phyloP scores from a whole-genome alignment of 1,284 basidiomycete genomes.

The Golubevia pallescens region DNA sequence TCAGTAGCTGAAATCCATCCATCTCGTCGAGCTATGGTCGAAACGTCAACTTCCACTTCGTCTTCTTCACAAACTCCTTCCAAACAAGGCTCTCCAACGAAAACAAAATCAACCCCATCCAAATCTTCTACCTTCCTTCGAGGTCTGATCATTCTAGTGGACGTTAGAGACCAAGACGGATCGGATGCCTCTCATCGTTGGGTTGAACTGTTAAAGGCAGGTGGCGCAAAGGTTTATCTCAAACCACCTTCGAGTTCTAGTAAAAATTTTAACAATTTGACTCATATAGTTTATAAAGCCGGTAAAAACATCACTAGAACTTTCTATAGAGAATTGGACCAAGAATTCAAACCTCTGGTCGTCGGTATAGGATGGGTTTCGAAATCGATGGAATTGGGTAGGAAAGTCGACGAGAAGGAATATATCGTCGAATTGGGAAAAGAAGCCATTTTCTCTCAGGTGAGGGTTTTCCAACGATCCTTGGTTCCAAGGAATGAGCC shows the following conservation, averaged over 20 bases:
- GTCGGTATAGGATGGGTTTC: constrained; percentile 49
- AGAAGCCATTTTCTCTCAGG: constrained; percentile 33
- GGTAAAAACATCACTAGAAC: constrained; percentile 42
- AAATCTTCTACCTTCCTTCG: constrained; percentile 20
- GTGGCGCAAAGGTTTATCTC: constrained; percentile 42
- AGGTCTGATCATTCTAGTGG: constrained; percentile 42
- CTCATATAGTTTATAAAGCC: constrained; percentile 51
- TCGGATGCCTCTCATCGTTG: constrained; percentile 40
- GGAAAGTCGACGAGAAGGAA: constrained; percentile 34
- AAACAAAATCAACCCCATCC: not conserved
- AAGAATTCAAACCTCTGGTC: constrained; percentile 20
- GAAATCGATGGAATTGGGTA: constrained; percentile 31
- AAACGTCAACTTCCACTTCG: not conserved
- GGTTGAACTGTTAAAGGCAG: constrained; percentile 38
- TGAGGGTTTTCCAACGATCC: not conserved
- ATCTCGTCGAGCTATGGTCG: not conserved
- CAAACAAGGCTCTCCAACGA: not conserved
- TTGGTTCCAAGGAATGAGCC: not conserved
- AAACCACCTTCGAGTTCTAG: constrained; percentile 5
- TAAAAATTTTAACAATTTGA: constrained; percentile 14
- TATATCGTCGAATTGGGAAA: constrained; percentile 53
- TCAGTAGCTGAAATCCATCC: not conserved
- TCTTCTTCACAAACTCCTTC: not conserved
- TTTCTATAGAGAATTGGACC: constrained; percentile 12
- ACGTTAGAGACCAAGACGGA: constrained; percentile 46